These are phyloP conservation scores for Didymella segeticola DNA, from an alignment of 2,329 filamentous ascomycete species.

Conservation along the genomic window DNA sequence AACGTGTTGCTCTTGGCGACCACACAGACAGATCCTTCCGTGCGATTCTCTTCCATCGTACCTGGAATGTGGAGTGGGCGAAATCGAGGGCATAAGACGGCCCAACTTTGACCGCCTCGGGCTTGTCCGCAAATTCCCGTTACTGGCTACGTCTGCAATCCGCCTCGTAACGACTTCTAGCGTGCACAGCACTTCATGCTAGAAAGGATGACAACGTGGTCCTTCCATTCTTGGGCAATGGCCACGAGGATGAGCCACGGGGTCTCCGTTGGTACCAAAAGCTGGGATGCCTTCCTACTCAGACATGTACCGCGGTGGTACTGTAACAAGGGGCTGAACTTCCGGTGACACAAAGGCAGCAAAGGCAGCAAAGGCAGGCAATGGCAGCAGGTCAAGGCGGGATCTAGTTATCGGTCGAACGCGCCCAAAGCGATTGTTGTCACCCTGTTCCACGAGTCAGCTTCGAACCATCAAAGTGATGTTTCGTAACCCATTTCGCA, in stretches of 20 bases:
- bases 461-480: neutral
- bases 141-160: neutral
- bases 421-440: neutral
- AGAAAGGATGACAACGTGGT: neutral
- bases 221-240: constrained; percentile 5
- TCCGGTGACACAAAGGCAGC: neutral
- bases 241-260: neutral
- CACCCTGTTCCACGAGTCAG: neutral
- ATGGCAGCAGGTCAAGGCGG: neutral
- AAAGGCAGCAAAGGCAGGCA: neutral
- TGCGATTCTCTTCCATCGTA: constrained; percentile 23
- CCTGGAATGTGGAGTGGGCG: constrained; percentile 28
- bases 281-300: neutral
- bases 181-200: neutral
- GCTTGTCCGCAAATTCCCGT: neutral
- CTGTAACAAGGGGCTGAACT: constrained; percentile 2
- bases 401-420: neutral
- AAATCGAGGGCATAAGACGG: constrained; percentile 4
- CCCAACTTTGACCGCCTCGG: neutral
- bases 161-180: neutral
- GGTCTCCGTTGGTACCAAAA: neutral
- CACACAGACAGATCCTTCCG: constrained; percentile 20
- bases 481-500: neutral
- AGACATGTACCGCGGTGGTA: neutral
- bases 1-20: constrained; percentile 8